These are phyloP conservation scores for Rosa rugosa DNA, from an alignment of 306 rosid genomes.

Conservation along the genomic window DNA sequence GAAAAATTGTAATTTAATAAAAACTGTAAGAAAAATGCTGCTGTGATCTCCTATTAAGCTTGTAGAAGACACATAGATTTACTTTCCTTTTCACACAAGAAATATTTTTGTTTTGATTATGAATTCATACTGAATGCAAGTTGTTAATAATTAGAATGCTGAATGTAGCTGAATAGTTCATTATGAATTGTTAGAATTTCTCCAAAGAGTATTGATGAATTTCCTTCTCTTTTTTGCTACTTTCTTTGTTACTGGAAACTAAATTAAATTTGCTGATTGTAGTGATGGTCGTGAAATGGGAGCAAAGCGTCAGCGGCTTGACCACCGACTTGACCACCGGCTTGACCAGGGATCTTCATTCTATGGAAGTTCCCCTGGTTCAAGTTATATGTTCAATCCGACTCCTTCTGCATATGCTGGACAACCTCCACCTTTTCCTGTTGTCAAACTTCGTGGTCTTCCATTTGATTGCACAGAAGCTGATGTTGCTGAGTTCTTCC, in stretches of 20 bases:
- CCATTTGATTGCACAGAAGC: slow-evolving; percentile 88
- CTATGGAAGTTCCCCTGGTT: slow-evolving; percentile 72
- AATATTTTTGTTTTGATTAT: not conserved
- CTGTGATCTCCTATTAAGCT: not conserved
- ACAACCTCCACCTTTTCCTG: slow-evolving; percentile 90
- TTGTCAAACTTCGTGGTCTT: slow-evolving; percentile 83
- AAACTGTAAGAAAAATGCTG: not conserved
- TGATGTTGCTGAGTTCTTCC: slow-evolving; percentile 94
- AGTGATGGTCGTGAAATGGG: slow-evolving; percentile 95
- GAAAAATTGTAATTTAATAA: not conserved
- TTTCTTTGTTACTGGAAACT: slow-evolving; percentile 25
- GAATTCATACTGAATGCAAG: not conserved
- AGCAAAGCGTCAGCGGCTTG: slow-evolving; percentile 80
- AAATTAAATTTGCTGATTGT: slow-evolving; percentile 61
- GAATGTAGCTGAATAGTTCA: not conserved
- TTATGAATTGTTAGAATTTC: not conserved
- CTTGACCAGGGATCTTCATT: slow-evolving; percentile 77
- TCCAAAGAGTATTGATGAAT: slow-evolving; percentile 17
- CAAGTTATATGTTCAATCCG: slow-evolving; percentile 74
- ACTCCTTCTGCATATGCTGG: slow-evolving; percentile 74
- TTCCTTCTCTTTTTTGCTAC: slow-evolving; percentile 20
- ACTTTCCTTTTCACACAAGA: not conserved
- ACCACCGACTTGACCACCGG: slow-evolving; percentile 19
- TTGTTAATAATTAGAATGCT: not conserved
- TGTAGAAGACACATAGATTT: not conserved